Percentiles rank a stretch among this genome's conserved stretches.
These are phyloP conservation scores for Fonsecaea pugnacius DNA, from an alignment of 2,329 filamentous ascomycete genomes.

Conservation along the genomic window DNA sequence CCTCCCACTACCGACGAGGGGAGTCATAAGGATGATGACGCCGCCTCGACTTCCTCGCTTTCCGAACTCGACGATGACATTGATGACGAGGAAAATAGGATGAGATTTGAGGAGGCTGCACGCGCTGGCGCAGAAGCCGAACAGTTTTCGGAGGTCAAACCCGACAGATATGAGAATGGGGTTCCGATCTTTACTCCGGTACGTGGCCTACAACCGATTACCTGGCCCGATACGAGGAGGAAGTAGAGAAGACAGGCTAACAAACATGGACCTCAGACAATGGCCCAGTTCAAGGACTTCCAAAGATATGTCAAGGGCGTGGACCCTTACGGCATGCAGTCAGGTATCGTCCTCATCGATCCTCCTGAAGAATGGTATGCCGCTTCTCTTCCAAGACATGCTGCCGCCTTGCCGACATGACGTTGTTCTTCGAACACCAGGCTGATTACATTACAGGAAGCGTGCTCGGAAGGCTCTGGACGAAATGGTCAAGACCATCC, in stretches of 20 bases:
- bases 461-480: conserved; percentile 61
- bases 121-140: conserved; percentile 52
- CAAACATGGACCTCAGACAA: conserved; percentile 58
- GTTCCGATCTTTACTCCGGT: conserved; percentile 91
- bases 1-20: conserved; percentile 38
- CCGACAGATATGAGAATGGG: conserved; percentile 83
- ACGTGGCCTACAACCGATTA: conserved; percentile 40
- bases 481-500: conserved; percentile 85
- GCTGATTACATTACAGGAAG: conserved; percentile 28
- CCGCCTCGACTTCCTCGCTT: conserved; percentile 43
- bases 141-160: conserved; percentile 77
- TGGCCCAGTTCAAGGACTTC: conserved; percentile 77
- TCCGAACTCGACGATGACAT: conserved; percentile 37
- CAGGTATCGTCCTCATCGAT: conserved; percentile 94
- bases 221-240: neutral
- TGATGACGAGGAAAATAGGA: conserved; percentile 37
- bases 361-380: conserved; percentile 89
- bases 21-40: conserved; percentile 48
- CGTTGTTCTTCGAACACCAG: neutral
- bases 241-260: conserved; percentile 8
- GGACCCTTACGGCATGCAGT: conserved; percentile 94
- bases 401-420: neutral
- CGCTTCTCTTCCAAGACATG: conserved; percentile 1
- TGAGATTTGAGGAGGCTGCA: conserved; percentile 38
- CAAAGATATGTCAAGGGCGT: conserved; percentile 88